Evolutionary conservation across 2,329 filamentous ascomycete genomes (phyloP).

Genomic region (Penicillium sp.): DNA sequence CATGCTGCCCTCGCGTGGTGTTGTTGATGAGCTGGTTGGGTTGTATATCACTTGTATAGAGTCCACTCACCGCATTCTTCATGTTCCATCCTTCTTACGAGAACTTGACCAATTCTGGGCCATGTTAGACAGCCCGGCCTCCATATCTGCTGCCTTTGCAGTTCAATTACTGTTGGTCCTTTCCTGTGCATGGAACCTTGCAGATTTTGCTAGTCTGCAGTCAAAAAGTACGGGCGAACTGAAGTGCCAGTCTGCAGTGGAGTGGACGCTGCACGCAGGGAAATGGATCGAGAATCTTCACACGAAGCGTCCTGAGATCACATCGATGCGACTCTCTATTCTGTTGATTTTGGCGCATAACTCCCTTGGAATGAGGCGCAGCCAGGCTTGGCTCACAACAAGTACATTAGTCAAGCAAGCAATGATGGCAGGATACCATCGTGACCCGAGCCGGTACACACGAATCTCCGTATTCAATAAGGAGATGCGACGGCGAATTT

Average conservation of each 20-base stretch:
- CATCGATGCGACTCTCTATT: conserved; percentile 53
- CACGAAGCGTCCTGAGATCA: conserved; percentile 54
- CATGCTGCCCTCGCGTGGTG: conserved; percentile 36
- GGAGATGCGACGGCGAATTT: conserved; percentile 55
- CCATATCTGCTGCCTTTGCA: conserved; percentile 34
- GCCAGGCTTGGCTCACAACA: conserved; percentile 54
- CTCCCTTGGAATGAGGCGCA: conserved; percentile 53
- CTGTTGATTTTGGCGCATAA: conserved; percentile 53
- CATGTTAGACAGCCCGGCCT: conserved; percentile 26
- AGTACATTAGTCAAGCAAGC: conserved; percentile 54
- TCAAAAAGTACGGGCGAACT: conserved; percentile 30
- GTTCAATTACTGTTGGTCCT: conserved; percentile 41
- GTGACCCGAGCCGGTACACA: conserved; percentile 36
- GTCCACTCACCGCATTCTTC: conserved; percentile 42
- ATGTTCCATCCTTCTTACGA: conserved; percentile 42
- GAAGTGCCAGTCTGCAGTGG: conserved; percentile 42
- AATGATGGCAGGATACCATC: conserved; percentile 55
- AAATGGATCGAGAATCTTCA: conserved; percentile 78
- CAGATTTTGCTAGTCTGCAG: conserved; percentile 30
- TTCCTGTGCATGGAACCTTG: conserved; percentile 41
- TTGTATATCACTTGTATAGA: conserved; percentile 44
- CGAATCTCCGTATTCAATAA: conserved; percentile 42
- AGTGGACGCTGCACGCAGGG: conserved; percentile 89
- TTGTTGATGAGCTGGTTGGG: conserved; percentile 40
- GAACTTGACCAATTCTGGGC: conserved; percentile 41